These are phyloP conservation scores for Tranzscheliella williamsii DNA, from an alignment of 1,284 basidiomycete species.

Conservation along the genomic window DNA sequence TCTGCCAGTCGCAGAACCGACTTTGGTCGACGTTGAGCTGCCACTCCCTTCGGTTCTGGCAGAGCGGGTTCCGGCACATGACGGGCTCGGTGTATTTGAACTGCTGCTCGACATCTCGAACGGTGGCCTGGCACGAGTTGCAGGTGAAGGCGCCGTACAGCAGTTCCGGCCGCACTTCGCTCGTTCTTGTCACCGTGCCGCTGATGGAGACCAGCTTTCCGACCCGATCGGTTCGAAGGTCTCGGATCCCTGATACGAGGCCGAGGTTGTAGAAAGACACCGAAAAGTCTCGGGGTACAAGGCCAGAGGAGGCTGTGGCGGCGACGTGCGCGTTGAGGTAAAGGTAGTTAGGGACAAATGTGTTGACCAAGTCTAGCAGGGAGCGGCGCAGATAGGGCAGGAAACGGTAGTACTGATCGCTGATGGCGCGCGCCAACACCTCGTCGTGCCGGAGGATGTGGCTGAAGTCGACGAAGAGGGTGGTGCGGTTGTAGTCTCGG, in stretches of 20 bases:
- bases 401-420: constrained; percentile 85
- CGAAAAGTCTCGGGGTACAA: constrained; percentile 88
- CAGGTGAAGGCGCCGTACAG: constrained; percentile 92
- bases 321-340: constrained; percentile 74
- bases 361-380: constrained; percentile 81
- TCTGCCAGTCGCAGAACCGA: constrained; percentile 99
- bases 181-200: constrained; percentile 82
- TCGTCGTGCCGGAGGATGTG: constrained; percentile 89
- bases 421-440: constrained; percentile 87
- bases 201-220: constrained; percentile 54
- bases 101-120: constrained; percentile 97
- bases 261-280: constrained; percentile 96
- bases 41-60: constrained; percentile 87
- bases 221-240: constrained; percentile 66
- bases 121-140: constrained; percentile 79
- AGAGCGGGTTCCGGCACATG: constrained; percentile 89
- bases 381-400: constrained; percentile 90
- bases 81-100: constrained; percentile 99
- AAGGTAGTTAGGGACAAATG: constrained; percentile 87
- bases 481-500: constrained; percentile 88
- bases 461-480: constrained; percentile 91
- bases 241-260: constrained; percentile 90
- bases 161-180: constrained; percentile 94
- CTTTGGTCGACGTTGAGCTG: constrained; percentile 93
- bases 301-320: constrained; percentile 71